phyloP scores from a whole-genome alignment of 176 grass and related monocot species.

The Phyllostachys edulis region DNA sequence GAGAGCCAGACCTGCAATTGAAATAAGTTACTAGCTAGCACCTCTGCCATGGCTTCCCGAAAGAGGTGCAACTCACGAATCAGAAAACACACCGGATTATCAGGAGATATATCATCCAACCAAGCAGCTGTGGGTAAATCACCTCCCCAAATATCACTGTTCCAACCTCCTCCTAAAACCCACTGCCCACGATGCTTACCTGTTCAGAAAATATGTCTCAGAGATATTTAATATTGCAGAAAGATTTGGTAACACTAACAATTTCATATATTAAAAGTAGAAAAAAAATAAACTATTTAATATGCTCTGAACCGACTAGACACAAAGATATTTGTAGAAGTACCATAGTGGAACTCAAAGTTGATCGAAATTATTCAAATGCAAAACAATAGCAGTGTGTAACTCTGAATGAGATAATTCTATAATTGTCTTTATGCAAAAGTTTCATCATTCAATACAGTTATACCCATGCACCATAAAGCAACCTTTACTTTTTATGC shows the following conservation, averaged over 20 bases:
- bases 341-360: background rate
- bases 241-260: background rate
- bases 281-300: background rate
- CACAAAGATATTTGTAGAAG: background rate
- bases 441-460: background rate
- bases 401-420: background rate
- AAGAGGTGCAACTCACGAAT: background rate
- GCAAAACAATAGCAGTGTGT: background rate
- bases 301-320: background rate
- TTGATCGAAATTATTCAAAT: background rate
- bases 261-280: background rate
- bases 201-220: slow-evolving; percentile 24
- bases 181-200: slow-evolving; percentile 65
- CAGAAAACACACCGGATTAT: slow-evolving; percentile 73
- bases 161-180: slow-evolving; percentile 84
- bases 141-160: slow-evolving; percentile 77
- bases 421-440: background rate
- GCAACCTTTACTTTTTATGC: background rate
- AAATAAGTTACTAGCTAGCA: background rate
- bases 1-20: slow-evolving; percentile 71
- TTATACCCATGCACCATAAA: background rate
- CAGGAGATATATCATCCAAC: slow-evolving; percentile 71
- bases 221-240: background rate
- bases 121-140: slow-evolving; percentile 68
- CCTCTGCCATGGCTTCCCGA: background rate